A percentile compares a stretch with the other conserved stretches of the same genome.
These are phyloP conservation scores for Zoysia pacifica DNA, from an alignment of 176 grass and related monocot genomes.

Conservation along the genomic window DNA sequence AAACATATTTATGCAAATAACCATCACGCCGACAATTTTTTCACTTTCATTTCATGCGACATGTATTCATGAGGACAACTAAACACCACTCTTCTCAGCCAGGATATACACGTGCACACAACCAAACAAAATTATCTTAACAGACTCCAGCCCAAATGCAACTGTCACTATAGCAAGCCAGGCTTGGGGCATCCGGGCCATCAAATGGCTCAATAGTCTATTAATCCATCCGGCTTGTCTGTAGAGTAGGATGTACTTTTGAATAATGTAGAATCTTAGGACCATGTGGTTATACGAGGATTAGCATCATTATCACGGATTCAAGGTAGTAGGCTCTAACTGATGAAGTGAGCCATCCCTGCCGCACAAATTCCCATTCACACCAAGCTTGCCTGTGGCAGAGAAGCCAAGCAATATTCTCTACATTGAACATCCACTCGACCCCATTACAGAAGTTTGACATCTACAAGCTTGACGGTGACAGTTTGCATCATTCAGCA, in stretches of 20 bases:
- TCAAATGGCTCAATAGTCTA: neutral
- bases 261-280: neutral
- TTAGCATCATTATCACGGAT: neutral
- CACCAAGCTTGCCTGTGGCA: neutral
- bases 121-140: too few species aligned
- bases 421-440: neutral
- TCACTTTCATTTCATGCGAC: neutral
- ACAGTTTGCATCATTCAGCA: conserved; percentile 19
- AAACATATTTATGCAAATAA: neutral
- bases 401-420: conserved; percentile 10
- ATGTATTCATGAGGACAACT: too few species aligned
- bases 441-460: neutral
- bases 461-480: neutral
- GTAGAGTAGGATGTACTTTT: neutral
- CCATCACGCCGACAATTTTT: neutral
- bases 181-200: too few species aligned
- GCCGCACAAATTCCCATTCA: neutral
- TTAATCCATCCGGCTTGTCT: neutral
- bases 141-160: too few species aligned
- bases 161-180: too few species aligned
- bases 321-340: neutral
- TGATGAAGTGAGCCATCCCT: neutral
- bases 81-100: too few species aligned
- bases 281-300: neutral
- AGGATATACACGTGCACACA: too few species aligned